Evolutionary conservation across 345 rosid genomes (phyloP).

Genomic region (Luvunga scandens): DNA sequence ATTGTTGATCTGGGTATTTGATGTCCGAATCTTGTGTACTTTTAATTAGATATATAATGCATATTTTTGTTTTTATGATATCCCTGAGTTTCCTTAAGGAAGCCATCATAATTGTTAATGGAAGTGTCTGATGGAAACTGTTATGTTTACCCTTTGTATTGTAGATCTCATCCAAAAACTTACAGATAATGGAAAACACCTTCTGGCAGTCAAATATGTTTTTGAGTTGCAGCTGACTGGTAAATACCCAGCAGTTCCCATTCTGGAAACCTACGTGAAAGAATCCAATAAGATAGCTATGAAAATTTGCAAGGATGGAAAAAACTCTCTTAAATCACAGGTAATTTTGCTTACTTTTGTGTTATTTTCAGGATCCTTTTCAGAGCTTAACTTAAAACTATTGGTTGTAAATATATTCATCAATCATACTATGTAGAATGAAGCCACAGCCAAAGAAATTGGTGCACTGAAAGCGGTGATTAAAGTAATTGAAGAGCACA

Average conservation of each 20-base stretch:
- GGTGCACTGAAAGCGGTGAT: slow-evolving; percentile 54
- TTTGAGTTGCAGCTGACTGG: slow-evolving; percentile 59
- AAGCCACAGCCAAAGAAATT: slow-evolving; percentile 52
- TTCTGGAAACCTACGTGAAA: slow-evolving; percentile 47
- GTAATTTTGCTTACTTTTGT: slow-evolving; percentile 27
- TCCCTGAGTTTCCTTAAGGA: neutral
- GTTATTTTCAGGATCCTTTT: neutral
- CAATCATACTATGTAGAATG: slow-evolving; percentile 41
- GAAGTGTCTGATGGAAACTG: slow-evolving; percentile 17
- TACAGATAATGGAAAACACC: slow-evolving; percentile 41
- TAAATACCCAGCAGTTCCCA: slow-evolving; percentile 51
- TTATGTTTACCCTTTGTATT: slow-evolving; percentile 4
- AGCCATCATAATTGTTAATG: too few species aligned
- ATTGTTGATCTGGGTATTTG: neutral
- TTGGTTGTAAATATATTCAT: neutral
- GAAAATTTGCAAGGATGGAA: slow-evolving; percentile 35
- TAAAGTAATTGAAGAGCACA: slow-evolving; percentile 52
- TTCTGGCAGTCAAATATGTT: slow-evolving; percentile 54
- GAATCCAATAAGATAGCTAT: slow-evolving; percentile 33
- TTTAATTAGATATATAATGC: neutral
- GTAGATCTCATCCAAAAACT: slow-evolving; percentile 62
- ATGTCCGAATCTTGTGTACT: neutral
- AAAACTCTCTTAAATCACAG: slow-evolving; percentile 43
- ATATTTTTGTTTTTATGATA: neutral
- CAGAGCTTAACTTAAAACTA: neutral